Percentiles rank a stretch among this genome's conserved stretches.
phyloP scores from a whole-genome alignment of 2,329 filamentous ascomycete species.

The Macrophomina phaseolina region DNA sequence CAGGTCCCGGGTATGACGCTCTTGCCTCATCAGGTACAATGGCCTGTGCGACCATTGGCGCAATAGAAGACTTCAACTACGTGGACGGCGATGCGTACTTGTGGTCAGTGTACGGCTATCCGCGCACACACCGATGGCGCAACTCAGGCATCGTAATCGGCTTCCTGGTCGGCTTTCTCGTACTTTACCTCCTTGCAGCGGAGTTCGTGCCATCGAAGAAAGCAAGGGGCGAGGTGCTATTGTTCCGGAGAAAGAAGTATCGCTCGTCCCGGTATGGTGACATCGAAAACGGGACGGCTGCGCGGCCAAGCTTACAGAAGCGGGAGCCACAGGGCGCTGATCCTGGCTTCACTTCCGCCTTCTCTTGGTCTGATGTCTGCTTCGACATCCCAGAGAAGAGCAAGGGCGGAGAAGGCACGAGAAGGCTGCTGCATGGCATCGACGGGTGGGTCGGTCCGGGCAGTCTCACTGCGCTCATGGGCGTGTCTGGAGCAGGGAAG shows the following conservation, averaged over 20 bases:
- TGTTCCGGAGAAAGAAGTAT: too few species aligned
- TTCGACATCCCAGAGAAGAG: slow-evolving; percentile 14
- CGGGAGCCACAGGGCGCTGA: slow-evolving; percentile 39
- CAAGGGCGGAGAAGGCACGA: background rate
- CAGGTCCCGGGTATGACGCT: slow-evolving; percentile 52
- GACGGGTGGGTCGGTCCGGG: slow-evolving; percentile 29
- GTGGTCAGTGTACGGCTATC: slow-evolving; percentile 50
- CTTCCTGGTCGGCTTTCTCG: slow-evolving; percentile 52
- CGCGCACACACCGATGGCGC: slow-evolving; percentile 34
- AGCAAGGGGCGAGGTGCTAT: background rate
- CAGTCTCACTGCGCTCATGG: slow-evolving; percentile 26
- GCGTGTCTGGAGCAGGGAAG: slow-evolving; percentile 25
- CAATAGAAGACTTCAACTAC: slow-evolving; percentile 49
- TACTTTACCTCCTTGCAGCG: slow-evolving; percentile 64
- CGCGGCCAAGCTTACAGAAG: slow-evolving; percentile 45
- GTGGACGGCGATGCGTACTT: slow-evolving; percentile 67
- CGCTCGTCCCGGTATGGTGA: too few species aligned
- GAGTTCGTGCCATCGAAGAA: slow-evolving; percentile 42
- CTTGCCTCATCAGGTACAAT: slow-evolving; percentile 47
- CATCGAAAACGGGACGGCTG: background rate
- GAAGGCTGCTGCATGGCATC: slow-evolving; percentile 26
- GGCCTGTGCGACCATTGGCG: slow-evolving; percentile 60
- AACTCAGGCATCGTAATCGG: slow-evolving; percentile 56
- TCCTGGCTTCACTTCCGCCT: slow-evolving; percentile 39
- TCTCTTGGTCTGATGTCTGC: slow-evolving; percentile 66